These are phyloP conservation scores for Scheffersomyces segobiensis DNA, from an alignment of 1,139 yeast species.

Conservation along the genomic window DNA sequence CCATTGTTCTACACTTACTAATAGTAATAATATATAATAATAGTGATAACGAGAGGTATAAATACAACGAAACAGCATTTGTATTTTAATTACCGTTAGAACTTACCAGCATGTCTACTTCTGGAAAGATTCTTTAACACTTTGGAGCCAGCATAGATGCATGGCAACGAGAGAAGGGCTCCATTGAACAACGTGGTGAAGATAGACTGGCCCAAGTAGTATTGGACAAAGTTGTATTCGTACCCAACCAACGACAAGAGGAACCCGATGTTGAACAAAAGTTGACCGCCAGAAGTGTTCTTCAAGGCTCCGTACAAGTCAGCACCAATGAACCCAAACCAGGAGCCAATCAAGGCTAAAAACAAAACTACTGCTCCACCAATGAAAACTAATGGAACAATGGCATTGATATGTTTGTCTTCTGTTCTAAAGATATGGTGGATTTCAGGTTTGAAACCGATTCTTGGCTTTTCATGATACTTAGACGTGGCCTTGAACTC, in stretches of 20 bases:
- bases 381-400: conserved; percentile 57
- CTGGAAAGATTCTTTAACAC: conserved; percentile 45
- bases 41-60: background rate
- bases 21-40: background rate
- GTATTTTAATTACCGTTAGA: conserved; percentile 5
- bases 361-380: conserved; percentile 43
- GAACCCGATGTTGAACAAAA: conserved; percentile 46
- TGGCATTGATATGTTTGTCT: conserved; percentile 54
- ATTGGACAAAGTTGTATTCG: conserved; percentile 64
- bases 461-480: conserved; percentile 34
- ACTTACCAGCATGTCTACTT: conserved; percentile 35
- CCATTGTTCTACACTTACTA: background rate
- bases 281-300: conserved; percentile 27
- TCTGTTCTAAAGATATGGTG: conserved; percentile 63
- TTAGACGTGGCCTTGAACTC: conserved; percentile 25
- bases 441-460: conserved; percentile 65
- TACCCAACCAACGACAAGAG: conserved; percentile 54
- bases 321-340: conserved; percentile 49
- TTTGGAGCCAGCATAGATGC: conserved; percentile 68
- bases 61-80: background rate
- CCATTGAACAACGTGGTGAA: conserved; percentile 64
- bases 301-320: conserved; percentile 41
- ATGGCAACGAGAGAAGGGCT: conserved; percentile 53
- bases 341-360: conserved; percentile 44
- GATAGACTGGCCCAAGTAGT: conserved; percentile 71